Evolutionary conservation across 2,329 filamentous ascomycete species (phyloP).

Genomic region (Pseudonectria buxi): DNA sequence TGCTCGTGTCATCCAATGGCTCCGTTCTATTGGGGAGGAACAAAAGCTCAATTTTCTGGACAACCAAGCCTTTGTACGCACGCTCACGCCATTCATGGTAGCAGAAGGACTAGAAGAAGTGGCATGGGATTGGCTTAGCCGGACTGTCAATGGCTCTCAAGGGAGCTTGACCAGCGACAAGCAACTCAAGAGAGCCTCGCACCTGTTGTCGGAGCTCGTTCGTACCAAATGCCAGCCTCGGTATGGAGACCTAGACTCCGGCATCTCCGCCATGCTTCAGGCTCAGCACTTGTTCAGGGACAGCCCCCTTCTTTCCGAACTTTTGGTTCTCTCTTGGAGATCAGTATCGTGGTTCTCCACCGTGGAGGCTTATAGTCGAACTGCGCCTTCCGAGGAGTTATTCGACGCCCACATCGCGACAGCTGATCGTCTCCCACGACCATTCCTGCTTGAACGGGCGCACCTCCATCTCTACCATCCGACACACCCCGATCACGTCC

Average conservation of each 20-base stretch:
- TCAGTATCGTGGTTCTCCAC: conserved; percentile 46
- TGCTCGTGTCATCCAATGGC: conserved; percentile 45
- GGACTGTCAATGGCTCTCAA: conserved; percentile 27
- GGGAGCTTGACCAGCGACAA: conserved; percentile 12
- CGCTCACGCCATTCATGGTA: conserved; percentile 43
- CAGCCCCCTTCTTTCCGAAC: conserved; percentile 27
- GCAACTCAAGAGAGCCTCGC: conserved; percentile 23
- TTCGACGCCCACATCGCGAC: conserved; percentile 48
- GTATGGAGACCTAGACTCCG: conserved; percentile 39
- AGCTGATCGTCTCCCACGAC: conserved; percentile 32
- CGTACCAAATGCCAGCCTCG: conserved; percentile 33
- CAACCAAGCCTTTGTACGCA: conserved; percentile 30
- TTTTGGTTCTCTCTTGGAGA: conserved; percentile 39
- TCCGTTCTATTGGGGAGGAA: conserved; percentile 44
- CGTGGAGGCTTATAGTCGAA: conserved; percentile 39
- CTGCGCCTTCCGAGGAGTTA: conserved; percentile 38
- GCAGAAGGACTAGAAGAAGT: conserved; percentile 45
- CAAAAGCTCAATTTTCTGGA: conserved; percentile 39
- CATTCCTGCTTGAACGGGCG: conserved; percentile 39
- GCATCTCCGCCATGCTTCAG: conserved; percentile 41
- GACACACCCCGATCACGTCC: conserved; percentile 38
- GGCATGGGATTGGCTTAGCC: conserved; percentile 47
- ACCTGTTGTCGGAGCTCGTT: conserved; percentile 35
- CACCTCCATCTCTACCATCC: conserved; percentile 52
- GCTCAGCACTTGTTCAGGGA: conserved; percentile 37